These are phyloP conservation scores for Protostelium mycophagum DNA, from an alignment of 78 protist species.

Conservation along the genomic window DNA sequence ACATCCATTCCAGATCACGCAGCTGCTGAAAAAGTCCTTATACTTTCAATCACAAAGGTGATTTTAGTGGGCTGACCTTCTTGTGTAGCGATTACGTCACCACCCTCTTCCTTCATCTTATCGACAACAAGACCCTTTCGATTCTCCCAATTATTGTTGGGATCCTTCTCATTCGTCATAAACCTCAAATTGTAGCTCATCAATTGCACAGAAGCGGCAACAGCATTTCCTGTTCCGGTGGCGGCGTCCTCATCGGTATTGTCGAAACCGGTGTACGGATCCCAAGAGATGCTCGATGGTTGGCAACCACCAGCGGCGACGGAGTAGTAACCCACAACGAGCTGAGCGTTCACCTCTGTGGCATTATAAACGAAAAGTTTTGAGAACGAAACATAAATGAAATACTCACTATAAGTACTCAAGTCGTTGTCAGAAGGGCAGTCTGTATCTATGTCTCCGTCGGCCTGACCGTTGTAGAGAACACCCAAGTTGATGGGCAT, in stretches of 20 bases:
- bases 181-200: neutral
- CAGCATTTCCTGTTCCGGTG: neutral
- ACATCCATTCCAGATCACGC: neutral
- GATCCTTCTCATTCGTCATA: neutral
- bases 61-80: too few species aligned
- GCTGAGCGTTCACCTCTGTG: neutral
- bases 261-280: neutral
- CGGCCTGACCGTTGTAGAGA: neutral
- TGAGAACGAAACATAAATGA: too few species aligned
- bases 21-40: neutral
- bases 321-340: neutral
- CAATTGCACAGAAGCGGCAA: neutral
- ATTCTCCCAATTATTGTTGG: neutral
- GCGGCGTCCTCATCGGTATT: neutral
- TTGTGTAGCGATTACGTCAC: neutral
- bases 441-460: neutral
- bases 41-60: neutral
- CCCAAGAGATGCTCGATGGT: neutral
- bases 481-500: neutral
- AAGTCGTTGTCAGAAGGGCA: too few species aligned
- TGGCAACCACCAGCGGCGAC: neutral
- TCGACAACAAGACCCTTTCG: neutral
- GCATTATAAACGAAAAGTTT: neutral
- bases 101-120: neutral
- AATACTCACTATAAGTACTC: too few species aligned